These are phyloP conservation scores for Quercus bicolor DNA, from an alignment of 306 rosid species.

Conservation along the genomic window DNA sequence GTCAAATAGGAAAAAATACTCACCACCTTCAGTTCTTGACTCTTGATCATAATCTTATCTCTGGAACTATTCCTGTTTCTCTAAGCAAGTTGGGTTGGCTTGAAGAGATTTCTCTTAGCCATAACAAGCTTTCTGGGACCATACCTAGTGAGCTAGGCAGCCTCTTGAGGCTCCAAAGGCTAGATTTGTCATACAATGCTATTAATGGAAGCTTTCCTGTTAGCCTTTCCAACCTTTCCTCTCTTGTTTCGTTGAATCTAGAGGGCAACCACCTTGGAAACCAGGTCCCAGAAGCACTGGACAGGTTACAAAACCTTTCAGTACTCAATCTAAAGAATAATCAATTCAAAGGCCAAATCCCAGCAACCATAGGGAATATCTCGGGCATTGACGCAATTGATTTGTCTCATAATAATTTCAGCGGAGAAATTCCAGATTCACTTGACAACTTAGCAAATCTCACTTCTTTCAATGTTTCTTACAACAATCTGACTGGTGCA, in stretches of 20 bases:
- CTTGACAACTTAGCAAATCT: conserved; percentile 51
- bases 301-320: conserved; percentile 54
- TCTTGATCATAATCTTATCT: conserved; percentile 61
- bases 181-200: conserved; percentile 73
- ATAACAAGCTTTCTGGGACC: conserved; percentile 58
- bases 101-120: conserved; percentile 54
- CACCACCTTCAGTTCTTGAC: conserved; percentile 52
- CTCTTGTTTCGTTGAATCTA: conserved; percentile 53
- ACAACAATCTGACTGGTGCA: conserved; percentile 80
- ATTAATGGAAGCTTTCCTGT: conserved; percentile 71
- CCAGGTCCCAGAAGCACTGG: conserved; percentile 49
- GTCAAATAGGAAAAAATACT: conserved; percentile 33
- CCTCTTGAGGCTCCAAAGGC: conserved; percentile 52
- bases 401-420: conserved; percentile 58
- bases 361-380: conserved; percentile 68
- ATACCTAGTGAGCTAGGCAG: conserved; percentile 65
- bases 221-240: conserved; percentile 57
- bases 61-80: conserved; percentile 64
- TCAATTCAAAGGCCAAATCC: conserved; percentile 67
- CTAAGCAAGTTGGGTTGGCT: conserved; percentile 51
- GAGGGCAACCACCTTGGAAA: conserved; percentile 43
- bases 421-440: conserved; percentile 70
- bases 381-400: conserved; percentile 59
- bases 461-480: conserved; percentile 74
- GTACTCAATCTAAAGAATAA: conserved; percentile 61